Base-by-base conservation (phyloP, 192 early-diverging fungal genomes). In the Coemansia sp. region DNA sequence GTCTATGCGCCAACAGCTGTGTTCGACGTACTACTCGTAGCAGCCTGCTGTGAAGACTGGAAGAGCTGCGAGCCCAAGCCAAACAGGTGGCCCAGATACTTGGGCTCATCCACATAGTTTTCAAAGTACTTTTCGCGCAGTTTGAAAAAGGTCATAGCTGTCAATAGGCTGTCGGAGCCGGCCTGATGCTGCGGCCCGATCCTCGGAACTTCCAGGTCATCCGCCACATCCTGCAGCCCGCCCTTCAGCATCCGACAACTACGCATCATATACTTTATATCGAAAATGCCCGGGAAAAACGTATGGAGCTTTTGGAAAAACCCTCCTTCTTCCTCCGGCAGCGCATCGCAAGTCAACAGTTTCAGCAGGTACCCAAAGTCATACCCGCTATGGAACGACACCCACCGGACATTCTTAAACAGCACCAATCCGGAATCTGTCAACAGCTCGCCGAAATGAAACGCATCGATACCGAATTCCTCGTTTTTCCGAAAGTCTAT, bases 281-380 rank as follows among this genome's bases (percentile, higher is more conserved):
- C 97, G 65, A 95, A 97, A 57, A 99, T 93, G 65, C 91, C 91
- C n/a, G 97, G 97, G 66, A 99, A 99, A 71, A 92, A 99, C 33
- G 86, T 87, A 56, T 84, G 79, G 64, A 99, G 76, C 18, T 91
- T 73, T 35, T 92, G 89, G 77, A 97, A 99, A 71, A 99, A 99
- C 28, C 89, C 88, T n/a, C 80, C 57, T 71, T 99, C 97, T 66
- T 99, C 92, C 49, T 88, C 85, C 3, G 97, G 97, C 54, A 99
- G 65, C 31, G 88, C 79, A 14, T 84, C 76, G 70, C 95, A 96
- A 6, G 95, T 97, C 23, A 96, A 80, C 28, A 99, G 80, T 70
- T 99, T 99, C 44, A 99, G 77, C 16, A 99, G 66, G 63, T 99
- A 99, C 3, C 97, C 94, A 84, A 99, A 99, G 70, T 99, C 97